Conservation (phyloP, 176 grass and related monocot species). For the Ananas comosus region DNA sequence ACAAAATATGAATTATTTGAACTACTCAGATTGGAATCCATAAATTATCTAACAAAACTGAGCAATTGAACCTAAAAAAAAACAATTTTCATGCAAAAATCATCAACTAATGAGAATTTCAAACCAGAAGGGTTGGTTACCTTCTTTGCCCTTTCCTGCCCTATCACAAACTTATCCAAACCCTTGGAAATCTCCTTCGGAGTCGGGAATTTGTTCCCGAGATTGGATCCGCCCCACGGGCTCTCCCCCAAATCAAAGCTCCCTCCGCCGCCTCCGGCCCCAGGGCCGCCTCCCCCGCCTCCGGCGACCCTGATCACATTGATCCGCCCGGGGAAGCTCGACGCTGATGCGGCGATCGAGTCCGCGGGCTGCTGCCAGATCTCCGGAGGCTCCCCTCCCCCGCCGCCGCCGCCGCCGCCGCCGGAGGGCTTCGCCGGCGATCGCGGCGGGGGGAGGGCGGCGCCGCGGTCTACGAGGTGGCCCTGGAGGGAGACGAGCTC, state of each 20-base stretch:
- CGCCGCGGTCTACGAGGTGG: constrained; percentile 15
- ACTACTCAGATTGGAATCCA: neutral
- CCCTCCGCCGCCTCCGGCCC: constrained; percentile 15
- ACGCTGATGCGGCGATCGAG: neutral
- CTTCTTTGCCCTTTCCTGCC: constrained; percentile 62
- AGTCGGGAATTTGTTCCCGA: constrained; percentile 40
- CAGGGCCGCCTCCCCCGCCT: constrained; percentile 7
- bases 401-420: constrained; percentile 18
- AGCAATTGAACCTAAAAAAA: neutral
- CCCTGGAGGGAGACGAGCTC: constrained; percentile 16
- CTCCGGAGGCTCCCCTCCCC: constrained; percentile 43
- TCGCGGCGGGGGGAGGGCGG: neutral
- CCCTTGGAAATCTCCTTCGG: constrained; percentile 51
- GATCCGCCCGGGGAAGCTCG: constrained; percentile 23
- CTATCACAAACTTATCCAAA: constrained; percentile 59
- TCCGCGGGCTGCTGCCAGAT: constrained; percentile 57
- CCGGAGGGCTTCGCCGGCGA: neutral
- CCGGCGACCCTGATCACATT: constrained; percentile 39
- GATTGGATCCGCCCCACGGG: constrained; percentile 37
- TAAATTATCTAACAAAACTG: neutral
- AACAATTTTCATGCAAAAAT: neutral
- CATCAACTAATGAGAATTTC: neutral
- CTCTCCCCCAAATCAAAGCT: constrained; percentile 27
- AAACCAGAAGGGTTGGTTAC: constrained; percentile 10
- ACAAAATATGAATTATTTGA: neutral